Base-by-base conservation (phyloP, 805 yeast genomes). In the Wickerhamomyces subpelliculosus region DNA sequence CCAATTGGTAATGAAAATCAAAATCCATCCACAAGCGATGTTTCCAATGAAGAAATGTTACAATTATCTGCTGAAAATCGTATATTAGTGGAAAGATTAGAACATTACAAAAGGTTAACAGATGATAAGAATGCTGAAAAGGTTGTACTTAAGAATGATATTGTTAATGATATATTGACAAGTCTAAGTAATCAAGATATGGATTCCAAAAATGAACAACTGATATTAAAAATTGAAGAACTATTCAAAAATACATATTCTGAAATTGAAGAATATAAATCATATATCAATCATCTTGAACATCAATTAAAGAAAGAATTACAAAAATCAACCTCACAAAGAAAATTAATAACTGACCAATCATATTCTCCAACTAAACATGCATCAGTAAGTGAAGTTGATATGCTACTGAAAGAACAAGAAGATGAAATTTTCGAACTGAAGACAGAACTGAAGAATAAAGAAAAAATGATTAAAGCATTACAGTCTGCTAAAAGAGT, bases 401-500 rank as follows among this genome's bases (percentile, higher is more conserved):
- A 57, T 16, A 29, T 39, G 8, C 32, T 76, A 8, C 49, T 78
- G 39, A 67, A 67, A 43, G 84, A 80, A 32, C 80, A 79, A 47
- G 80, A 74, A 40, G 85, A 78, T 34, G 90, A 84, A 50, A 74
- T 88, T 12, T 49, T 61, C 34, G 86, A 79, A 36, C 64, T 89
- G 46, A 71, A 72, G 48, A 80, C 75, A 35, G 67, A 73, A 32
- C 51, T 84, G 27, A 70, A 72, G 33, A 84, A 83, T 45, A 88
- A 87, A 57, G 95, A 87, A 48, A 78, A 79, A 33, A 80, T 88
- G 45, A 84, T 88, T 41, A 75, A 73, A 42, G 87, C 90, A 2
- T 62, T 87, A 39, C 75, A 80, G 26, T 75, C 82, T 33, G 75
- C 85, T 3, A 70, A 76, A 26, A 70, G 78, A 49, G 68, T 82